phyloP scores from a whole-genome alignment of 306 rosid genomes.

The Cucurbita argyrosperma region DNA sequence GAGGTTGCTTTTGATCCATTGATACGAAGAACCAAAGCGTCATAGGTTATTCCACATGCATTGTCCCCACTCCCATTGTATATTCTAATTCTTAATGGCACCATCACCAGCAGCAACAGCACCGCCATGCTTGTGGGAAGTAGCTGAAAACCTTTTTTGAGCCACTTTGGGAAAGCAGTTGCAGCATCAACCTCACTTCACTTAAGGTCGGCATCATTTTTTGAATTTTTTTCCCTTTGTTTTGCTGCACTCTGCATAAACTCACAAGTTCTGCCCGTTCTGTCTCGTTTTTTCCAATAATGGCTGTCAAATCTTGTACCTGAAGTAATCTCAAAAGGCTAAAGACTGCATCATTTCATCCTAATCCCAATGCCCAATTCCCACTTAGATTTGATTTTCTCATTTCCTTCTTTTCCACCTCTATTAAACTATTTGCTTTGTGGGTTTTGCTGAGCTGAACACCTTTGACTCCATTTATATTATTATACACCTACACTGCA shows the following conservation, averaged over 20 bases:
- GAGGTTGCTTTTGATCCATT: conserved; percentile 29
- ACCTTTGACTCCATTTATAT: conserved; percentile 2
- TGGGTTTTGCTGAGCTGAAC: conserved; percentile 27
- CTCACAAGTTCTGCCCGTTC: neutral
- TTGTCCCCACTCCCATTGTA: conserved; percentile 28
- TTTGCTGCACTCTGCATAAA: conserved; percentile 1
- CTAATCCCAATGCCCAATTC: neutral
- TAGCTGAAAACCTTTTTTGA: neutral
- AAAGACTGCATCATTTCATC: neutral
- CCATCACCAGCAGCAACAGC: neutral
- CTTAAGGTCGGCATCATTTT: neutral
- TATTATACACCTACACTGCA: conserved; percentile 8
- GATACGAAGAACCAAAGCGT: conserved; percentile 7
- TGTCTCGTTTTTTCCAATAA: conserved; percentile 1
- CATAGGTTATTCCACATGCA: conserved; percentile 42
- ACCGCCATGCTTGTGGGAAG: neutral
- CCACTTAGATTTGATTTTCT: neutral
- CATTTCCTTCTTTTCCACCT: neutral
- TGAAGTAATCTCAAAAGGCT: neutral
- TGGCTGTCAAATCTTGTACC: conserved; percentile 1
- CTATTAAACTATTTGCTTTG: conserved; percentile 1
- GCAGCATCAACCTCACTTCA: neutral
- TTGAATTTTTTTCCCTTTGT: neutral
- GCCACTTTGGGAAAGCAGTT: neutral
- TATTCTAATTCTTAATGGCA: conserved; percentile 11